Conservation (phyloP, 139 green algal species). For the Axilococcus clingmanii region DNA sequence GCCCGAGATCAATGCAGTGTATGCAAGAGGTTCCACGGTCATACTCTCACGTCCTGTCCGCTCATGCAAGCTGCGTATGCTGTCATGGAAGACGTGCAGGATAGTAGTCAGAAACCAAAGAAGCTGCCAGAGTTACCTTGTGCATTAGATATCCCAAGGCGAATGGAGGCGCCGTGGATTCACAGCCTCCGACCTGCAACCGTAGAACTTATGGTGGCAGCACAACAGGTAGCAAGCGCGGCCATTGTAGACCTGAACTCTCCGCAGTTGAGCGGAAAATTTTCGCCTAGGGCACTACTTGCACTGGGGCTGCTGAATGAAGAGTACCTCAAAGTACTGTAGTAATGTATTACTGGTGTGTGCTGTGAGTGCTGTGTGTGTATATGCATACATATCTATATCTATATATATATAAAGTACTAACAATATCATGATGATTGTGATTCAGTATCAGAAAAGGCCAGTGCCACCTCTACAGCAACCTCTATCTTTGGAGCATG, state of each 20-base stretch:
- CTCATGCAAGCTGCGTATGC: constrained; percentile 15
- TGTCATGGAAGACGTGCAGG: constrained; percentile 1
- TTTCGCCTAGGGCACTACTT: constrained; percentile 12
- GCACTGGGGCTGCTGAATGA: constrained; percentile 12
- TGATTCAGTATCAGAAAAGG: constrained; percentile 14
- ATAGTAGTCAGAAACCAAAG: no score
- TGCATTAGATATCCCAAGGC: constrained; percentile 1
- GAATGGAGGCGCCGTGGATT: constrained; percentile 4
- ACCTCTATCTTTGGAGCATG: neutral
- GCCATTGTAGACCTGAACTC: constrained; percentile 7
- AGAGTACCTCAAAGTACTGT: no score
- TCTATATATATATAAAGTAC: no score
- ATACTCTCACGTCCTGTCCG: constrained; percentile 4
- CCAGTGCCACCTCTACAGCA: constrained; percentile 2
- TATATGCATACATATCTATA: no score
- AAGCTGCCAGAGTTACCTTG: no score
- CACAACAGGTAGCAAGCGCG: constrained; percentile 7
- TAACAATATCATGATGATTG: no score
- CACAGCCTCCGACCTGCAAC: constrained; percentile 9
- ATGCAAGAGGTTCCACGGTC: neutral
- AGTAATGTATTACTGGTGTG: no score
- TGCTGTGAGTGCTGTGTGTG: no score
- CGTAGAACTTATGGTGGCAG: constrained; percentile 7
- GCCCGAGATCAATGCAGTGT: constrained; percentile 1
- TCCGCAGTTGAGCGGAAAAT: constrained; percentile 2